Conservation (phyloP, 225 moss, liverwort and hornwort species). For the Neckera pumila region DNA sequence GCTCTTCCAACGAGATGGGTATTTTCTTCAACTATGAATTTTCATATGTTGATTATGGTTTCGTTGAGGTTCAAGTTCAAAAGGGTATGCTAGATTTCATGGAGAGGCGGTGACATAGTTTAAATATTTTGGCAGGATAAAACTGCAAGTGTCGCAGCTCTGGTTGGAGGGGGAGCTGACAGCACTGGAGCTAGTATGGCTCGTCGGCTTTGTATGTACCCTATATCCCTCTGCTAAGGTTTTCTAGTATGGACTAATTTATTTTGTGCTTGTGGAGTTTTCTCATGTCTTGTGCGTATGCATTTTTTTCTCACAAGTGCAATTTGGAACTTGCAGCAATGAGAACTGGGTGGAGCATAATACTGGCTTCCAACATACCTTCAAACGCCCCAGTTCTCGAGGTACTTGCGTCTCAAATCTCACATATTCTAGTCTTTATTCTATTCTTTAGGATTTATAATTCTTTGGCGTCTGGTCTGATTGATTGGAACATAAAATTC, state of each 20-base stretch:
- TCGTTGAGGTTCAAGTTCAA: background rate
- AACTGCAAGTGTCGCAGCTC: conserved; percentile 66
- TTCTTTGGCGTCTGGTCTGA: background rate
- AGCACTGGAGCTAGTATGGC: conserved; percentile 89
- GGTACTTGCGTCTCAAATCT: conserved; percentile 24
- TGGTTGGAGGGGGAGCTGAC: conserved; percentile 88
- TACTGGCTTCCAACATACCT: conserved; percentile 77
- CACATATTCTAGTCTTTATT: background rate
- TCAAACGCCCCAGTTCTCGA: conserved; percentile 73
- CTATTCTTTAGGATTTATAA: background rate
- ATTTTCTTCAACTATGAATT: background rate
- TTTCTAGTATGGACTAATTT: background rate
- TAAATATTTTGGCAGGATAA: conserved; percentile 37
- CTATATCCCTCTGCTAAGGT: background rate
- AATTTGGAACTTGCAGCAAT: conserved; percentile 32
- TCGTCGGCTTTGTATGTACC: conserved; percentile 68
- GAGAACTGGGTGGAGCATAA: conserved; percentile 93
- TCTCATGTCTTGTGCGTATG: background rate
- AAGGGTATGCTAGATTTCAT: background rate
- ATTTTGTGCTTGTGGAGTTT: background rate
- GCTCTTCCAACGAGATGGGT: conserved; percentile 77
- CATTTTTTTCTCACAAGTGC: background rate
- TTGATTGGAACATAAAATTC: background rate
- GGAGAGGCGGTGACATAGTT: background rate
- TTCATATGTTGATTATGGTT: background rate